Evolutionary conservation across 108 stramenopile genomes (phyloP).

Genomic region (Parmales sp.): DNA sequence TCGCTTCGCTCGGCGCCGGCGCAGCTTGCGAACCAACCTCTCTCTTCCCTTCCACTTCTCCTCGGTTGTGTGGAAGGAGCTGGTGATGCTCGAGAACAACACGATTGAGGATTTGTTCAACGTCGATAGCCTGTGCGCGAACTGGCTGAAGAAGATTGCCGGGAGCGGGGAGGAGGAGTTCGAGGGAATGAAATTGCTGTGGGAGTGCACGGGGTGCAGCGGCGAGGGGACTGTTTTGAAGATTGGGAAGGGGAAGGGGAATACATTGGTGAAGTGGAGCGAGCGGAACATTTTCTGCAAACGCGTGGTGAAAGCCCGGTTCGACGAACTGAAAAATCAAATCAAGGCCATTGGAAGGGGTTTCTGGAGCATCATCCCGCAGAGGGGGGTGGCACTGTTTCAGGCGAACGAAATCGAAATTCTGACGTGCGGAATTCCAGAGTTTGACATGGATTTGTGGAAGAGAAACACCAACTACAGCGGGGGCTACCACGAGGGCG

Average conservation of each 20-base stretch:
- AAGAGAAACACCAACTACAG: conserved; percentile 79
- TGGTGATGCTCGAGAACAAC: conserved; percentile 18
- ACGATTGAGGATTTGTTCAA: not conserved
- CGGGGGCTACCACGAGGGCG: conserved; percentile 59
- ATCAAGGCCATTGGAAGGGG: conserved; percentile 32
- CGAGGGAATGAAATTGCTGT: conserved; percentile 33
- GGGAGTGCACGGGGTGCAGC: conserved; percentile 23
- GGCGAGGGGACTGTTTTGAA: not conserved
- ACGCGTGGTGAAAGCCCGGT: conserved; percentile 13
- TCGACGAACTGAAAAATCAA: conserved; percentile 36
- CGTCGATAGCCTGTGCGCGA: not conserved
- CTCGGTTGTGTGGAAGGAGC: conserved; percentile 33
- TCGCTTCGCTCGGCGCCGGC: too few relatives aligned
- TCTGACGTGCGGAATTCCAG: conserved; percentile 89
- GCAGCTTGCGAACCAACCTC: conserved; percentile 30
- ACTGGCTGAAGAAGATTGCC: not conserved
- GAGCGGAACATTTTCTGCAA: not conserved
- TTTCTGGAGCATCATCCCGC: conserved; percentile 65
- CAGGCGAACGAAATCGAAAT: conserved; percentile 91
- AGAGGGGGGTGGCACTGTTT: conserved; percentile 85
- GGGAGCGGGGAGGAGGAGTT: conserved; percentile 1
- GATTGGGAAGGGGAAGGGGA: conserved; percentile 2
- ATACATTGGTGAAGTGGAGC: conserved; percentile 4
- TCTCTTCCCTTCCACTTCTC: conserved; percentile 21
- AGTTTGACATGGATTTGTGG: conserved; percentile 88